Evolutionary conservation across 2,329 filamentous ascomycete species (phyloP), one percentile per base, ranked within the genome.

Genomic region (Aureobasidium mangrovei): DNA sequence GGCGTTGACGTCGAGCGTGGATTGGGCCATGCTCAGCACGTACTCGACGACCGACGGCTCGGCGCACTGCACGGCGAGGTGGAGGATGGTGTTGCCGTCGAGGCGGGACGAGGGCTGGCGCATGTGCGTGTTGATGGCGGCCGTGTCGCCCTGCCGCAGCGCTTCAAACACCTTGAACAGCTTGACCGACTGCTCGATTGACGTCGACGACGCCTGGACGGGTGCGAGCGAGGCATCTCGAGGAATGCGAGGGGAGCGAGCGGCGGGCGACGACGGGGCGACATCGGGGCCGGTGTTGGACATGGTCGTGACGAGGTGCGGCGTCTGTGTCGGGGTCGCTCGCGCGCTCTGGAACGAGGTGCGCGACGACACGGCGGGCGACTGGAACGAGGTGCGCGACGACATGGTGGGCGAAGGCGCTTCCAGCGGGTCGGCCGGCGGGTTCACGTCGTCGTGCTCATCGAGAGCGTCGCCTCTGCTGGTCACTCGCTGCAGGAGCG

Each of bases 141-240:
- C 85, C 0, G 89, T 95, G 68, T 98, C 91, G 53, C 93, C 93
- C 67, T 82, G 93, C 60, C 91, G 82, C 60, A 98, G 75, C 40
- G 91, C 86, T 72, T 97, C 93, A 66, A 97, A 95, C 44, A 96
- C 82, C 61, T 91, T 84, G 70, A 98, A 98, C 61, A 95, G 91
- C 66, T 86, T 83, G 52, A 98, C 89, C 0, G 91, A 96, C 70
- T 95, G 90, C 67, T 98, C 91, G 56, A 98, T 86, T 3, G 73
- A 74, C 5, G 60, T 59, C 27, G 58, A 57, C 12, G 46, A 60
- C 2, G 56, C 54, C 28, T 59, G 57, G 12, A 48, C 52, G 60
- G 53, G 42, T 60, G 63, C 24, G 66, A 66, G 33, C 63, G 67
- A 26, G 59, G 56, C 31, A 65, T 65, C 10, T 63, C 60, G 27